Evolutionary conservation across 2,329 filamentous ascomycete species (phyloP), one percentile per base, ranked within the genome.

Genomic region (Fusarium virguliforme): DNA sequence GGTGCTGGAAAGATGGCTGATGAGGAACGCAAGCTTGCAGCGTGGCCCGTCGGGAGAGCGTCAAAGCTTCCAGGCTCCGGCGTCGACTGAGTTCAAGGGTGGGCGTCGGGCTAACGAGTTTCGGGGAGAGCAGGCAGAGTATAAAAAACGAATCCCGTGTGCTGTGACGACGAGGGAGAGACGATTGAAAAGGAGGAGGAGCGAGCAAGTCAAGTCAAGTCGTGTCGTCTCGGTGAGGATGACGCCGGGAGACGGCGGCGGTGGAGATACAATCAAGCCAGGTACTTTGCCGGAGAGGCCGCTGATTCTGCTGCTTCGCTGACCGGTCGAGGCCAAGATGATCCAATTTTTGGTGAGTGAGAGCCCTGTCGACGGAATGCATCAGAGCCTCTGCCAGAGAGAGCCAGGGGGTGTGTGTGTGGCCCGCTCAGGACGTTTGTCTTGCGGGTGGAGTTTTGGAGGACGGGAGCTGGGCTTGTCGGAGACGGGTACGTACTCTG

Each of bases 261-360:
- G 68, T 63, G 65, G 64, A 68, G 66, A 37, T 51, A 40, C 43
- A 65, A 56, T 41, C 34, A 41, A 56, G 59, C 55, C 65, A 67
- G 65, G 63, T 43, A 71, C 68, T 56, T 41, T 69, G 18, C 64
- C 69, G 69, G 69, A 72, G 62, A 71, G 65, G 68, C 69, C 68
- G 69, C 48, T 70, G 46, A 55, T 62, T 68, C 15, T 46, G 58
- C 67, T 70, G 50, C 54, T 59, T 70, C 54, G 61, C 57, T 72
- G 65, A 69, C 68, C 50, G 65, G 68, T 72, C 68, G 61, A 72
- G 68, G 68, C 61, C 68, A 72, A 34, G 61, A 59, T 69, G 65
- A 66, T 70, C 67, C 54, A 70, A 50, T 67, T 70, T 60, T 70
- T 67, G 62, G 69, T 55, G 67, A 64, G 40, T 35, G 65, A 62